Conservation (phyloP, 345 rosid genomes). For the Eucalyptus albens region DNA sequence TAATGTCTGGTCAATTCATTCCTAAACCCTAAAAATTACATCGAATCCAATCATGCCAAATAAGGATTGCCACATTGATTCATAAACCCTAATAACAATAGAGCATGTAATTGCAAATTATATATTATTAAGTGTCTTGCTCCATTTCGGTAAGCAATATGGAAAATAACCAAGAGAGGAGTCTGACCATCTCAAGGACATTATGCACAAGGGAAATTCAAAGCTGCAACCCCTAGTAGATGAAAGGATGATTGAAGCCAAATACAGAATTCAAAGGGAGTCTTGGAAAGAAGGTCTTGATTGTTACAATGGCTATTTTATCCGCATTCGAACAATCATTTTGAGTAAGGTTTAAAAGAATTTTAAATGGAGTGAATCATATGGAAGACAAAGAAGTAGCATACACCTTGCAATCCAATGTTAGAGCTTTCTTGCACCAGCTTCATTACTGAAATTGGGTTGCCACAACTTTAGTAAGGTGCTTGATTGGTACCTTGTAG, state of each 20-base stretch:
- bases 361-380: not conserved
- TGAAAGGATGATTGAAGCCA: not conserved
- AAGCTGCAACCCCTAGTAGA: not conserved
- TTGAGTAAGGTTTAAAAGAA: not conserved
- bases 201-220: not conserved
- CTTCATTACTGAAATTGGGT: not conserved
- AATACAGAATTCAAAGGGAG: not conserved
- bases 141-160: not conserved
- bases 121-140: not conserved
- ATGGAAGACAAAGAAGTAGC: not conserved
- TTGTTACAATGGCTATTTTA: not conserved
- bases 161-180: not conserved
- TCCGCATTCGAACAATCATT: not conserved
- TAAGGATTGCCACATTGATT: not conserved
- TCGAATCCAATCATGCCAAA: not conserved
- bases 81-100: not conserved
- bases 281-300: not conserved
- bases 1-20: not conserved
- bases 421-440: not conserved
- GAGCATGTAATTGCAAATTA: not conserved
- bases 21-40: not conserved
- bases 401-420: not conserved
- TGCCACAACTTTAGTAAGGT: not conserved
- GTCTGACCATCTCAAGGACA: not conserved
- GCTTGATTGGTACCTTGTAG: not conserved